phyloP scores from a whole-genome alignment of 202 grass and related monocot species.

The Carex arenaria region DNA sequence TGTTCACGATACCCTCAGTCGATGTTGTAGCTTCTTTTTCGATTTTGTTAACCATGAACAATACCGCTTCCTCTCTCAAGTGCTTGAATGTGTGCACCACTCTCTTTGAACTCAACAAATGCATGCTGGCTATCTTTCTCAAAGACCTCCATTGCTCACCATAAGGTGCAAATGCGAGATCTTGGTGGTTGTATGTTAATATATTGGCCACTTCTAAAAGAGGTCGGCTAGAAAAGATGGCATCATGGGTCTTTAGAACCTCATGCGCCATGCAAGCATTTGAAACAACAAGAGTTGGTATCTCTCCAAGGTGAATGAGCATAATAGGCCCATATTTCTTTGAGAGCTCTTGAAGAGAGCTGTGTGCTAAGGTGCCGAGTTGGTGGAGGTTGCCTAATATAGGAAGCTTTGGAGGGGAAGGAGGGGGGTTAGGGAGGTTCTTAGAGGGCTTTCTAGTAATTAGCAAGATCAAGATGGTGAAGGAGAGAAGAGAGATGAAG shows the following conservation, averaged over 20 bases:
- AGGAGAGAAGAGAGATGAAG: not conserved
- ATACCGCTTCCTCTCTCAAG: conserved; percentile 17
- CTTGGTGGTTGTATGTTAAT: not conserved
- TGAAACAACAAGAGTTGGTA: conserved; percentile 25
- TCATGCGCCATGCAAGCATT: conserved; percentile 25
- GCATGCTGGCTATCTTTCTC: conserved; percentile 14
- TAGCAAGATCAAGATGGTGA: not conserved
- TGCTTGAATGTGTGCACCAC: conserved; percentile 21
- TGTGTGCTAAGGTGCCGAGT: conserved; percentile 24
- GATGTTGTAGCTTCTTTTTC: not conserved
- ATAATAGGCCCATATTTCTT: conserved; percentile 32
- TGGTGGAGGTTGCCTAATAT: conserved; percentile 49
- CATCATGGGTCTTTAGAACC: conserved; percentile 35
- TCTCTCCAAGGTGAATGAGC: conserved; percentile 40
- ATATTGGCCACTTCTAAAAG: not conserved
- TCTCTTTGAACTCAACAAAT: conserved; percentile 12
- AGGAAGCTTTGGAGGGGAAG: conserved; percentile 40
- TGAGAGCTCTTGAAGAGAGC: conserved; percentile 22
- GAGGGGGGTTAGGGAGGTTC: conserved; percentile 13
- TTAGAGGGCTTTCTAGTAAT: conserved; percentile 1
- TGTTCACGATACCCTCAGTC: not conserved
- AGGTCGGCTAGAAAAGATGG: conserved; percentile 26
- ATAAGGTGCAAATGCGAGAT: conserved; percentile 25
- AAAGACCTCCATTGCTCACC: conserved; percentile 28
- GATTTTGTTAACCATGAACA: conserved; percentile 6